Conservation (phyloP, 139 green algal species). For the Micromonas pusilla region DNA sequence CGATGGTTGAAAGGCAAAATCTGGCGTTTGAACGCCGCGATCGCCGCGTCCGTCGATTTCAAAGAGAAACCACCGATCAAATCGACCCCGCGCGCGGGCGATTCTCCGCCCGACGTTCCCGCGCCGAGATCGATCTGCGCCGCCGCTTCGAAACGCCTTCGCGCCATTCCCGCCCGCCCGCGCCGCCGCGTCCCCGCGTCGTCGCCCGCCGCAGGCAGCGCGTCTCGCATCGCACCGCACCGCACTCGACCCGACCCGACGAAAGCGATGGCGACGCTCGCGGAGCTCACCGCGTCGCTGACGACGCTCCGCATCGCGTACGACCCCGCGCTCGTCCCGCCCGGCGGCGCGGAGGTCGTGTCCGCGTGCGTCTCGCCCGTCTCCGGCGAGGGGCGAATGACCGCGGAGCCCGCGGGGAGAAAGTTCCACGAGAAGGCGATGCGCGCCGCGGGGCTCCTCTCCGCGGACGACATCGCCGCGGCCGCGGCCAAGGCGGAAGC, state of each 20-base stretch:
- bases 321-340: not conserved
- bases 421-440: constrained; percentile 6
- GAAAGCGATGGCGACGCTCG: not conserved
- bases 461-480: not conserved
- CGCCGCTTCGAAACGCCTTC: too few species aligned
- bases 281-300: not conserved
- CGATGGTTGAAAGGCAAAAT: too few species aligned
- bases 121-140: too few species aligned
- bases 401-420: not conserved
- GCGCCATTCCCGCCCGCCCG: too few species aligned
- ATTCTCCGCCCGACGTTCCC: too few species aligned
- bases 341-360: not conserved
- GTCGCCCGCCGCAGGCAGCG: too few species aligned
- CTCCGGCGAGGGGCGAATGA: not conserved
- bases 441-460: not conserved
- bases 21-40: too few species aligned
- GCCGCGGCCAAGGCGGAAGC: not conserved
- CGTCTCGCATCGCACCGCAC: not conserved
- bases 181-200: too few species aligned
- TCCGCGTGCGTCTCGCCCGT: not conserved
- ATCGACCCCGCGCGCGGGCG: too few species aligned
- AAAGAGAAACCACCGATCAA: too few species aligned
- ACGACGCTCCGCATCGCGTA: constrained; percentile 2
- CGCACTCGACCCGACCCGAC: not conserved
- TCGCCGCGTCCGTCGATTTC: too few species aligned